Evolutionary conservation across 225 moss, liverwort and hornwort species (phyloP).

Genomic region (Marchantia paleacea): DNA sequence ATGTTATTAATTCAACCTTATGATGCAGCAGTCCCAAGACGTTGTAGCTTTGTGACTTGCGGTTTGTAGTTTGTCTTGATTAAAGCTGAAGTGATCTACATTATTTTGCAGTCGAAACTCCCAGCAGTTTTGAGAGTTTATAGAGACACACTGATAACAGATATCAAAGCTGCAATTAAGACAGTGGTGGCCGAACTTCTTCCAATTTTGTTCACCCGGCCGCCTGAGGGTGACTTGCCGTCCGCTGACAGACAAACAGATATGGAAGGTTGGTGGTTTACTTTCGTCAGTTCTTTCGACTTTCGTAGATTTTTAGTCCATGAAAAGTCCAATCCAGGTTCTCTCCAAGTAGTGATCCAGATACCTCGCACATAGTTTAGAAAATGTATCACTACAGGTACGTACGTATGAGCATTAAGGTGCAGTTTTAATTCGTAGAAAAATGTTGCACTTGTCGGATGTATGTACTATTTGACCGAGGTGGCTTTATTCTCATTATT

Average conservation of each 20-base stretch:
- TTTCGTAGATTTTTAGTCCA: neutral
- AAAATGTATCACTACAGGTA: too few species aligned
- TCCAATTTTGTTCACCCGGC: conserved; percentile 66
- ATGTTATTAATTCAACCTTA: too few species aligned
- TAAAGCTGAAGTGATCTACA: neutral
- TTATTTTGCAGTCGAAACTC: conserved; percentile 78
- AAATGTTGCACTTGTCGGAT: too few species aligned
- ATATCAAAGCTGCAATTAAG: conserved; percentile 92
- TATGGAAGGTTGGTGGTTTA: conserved; percentile 63
- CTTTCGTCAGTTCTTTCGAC: neutral
- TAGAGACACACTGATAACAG: conserved; percentile 79
- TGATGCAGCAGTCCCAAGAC: neutral
- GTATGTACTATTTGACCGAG: too few species aligned
- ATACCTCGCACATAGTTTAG: too few species aligned
- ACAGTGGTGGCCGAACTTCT: conserved; percentile 96
- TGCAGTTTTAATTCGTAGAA: too few species aligned
- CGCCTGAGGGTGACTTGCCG: conserved; percentile 74
- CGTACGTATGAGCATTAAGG: too few species aligned
- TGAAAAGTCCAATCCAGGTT: too few species aligned
- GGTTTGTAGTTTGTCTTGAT: neutral
- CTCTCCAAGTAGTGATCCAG: too few species aligned
- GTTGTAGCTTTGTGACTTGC: neutral
- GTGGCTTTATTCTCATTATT: too few species aligned
- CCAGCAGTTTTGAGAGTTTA: conserved; percentile 92
- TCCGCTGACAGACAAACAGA: conserved; percentile 88